phyloP scores from a whole-genome alignment of 2,329 filamentous ascomycete genomes.

The Colletotrichum plurivorum region DNA sequence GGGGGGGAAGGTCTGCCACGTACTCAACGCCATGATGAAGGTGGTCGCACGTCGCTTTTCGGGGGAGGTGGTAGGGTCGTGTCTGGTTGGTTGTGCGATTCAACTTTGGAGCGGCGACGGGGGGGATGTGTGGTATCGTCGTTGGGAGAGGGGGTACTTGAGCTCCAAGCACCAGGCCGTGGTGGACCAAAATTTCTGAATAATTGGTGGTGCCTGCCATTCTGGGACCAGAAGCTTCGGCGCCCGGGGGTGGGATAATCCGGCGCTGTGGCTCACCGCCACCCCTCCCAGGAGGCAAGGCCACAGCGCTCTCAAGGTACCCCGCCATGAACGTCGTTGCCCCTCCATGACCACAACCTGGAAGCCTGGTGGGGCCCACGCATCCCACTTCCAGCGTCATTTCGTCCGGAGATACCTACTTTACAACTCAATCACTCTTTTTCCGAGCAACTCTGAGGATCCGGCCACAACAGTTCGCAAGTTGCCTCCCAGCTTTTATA shows the following conservation, averaged over 20 bases:
- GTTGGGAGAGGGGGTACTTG: conserved; percentile 35
- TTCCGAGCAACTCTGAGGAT: too few species aligned
- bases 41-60: conserved; percentile 32
- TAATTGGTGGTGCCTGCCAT: conserved; percentile 42
- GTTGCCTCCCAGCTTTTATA: too few species aligned
- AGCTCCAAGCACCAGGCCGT: conserved; percentile 40
- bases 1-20: conserved; percentile 18
- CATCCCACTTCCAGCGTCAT: conserved; percentile 38
- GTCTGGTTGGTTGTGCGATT: conserved; percentile 29
- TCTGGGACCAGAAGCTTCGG: conserved; percentile 40
- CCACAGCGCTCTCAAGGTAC: conserved; percentile 19
- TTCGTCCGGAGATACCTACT: conserved; percentile 24
- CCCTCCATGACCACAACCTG: conserved; percentile 38
- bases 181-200: conserved; percentile 45
- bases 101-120: conserved; percentile 27
- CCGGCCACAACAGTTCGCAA: too few species aligned
- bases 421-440: neutral
- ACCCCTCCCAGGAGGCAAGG: conserved; percentile 11
- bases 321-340: conserved; percentile 38
- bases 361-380: conserved; percentile 18
- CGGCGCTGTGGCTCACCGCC: conserved; percentile 36
- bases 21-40: conserved; percentile 46
- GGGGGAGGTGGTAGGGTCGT: neutral
- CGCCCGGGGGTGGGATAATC: conserved; percentile 36
- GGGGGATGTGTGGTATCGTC: conserved; percentile 36